phyloP scores from a whole-genome alignment of 2,329 filamentous ascomycete genomes.

The Fusarium sp. region DNA sequence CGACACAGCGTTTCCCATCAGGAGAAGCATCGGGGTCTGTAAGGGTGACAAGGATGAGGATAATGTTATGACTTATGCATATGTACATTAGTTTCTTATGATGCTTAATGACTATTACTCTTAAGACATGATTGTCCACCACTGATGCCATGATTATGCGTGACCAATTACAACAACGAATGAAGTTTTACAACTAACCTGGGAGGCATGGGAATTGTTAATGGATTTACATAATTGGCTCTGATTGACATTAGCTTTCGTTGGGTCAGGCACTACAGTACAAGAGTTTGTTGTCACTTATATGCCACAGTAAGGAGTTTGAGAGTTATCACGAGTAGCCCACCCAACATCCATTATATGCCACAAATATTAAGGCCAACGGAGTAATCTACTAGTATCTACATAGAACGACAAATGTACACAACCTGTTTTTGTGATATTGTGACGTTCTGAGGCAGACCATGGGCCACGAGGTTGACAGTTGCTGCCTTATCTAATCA shows the following conservation, averaged over 20 bases:
- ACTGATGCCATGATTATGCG: background rate
- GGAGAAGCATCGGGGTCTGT: slow-evolving; percentile 60
- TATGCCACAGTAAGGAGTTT: background rate
- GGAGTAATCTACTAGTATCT: background rate
- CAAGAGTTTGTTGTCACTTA: background rate
- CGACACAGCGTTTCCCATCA: slow-evolving; percentile 61
- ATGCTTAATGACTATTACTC: slow-evolving; percentile 21
- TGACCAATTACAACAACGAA: background rate
- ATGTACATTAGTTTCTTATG: slow-evolving; percentile 33
- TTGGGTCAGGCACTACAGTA: background rate
- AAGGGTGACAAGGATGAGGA: slow-evolving; percentile 24
- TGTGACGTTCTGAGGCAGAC: background rate
- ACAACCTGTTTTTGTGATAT: background rate
- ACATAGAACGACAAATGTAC: background rate
- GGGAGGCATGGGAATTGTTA: background rate
- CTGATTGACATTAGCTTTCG: background rate
- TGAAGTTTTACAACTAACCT: background rate
- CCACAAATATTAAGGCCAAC: background rate
- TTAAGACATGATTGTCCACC: background rate
- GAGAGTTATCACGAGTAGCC: background rate
- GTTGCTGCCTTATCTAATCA: slow-evolving; percentile 8
- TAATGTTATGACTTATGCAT: slow-evolving; percentile 19
- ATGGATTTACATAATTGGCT: background rate
- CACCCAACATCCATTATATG: background rate
- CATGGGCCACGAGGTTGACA: background rate